Evolutionary conservation across 73 alveolate species (phyloP), one percentile per base, ranked within the genome.

Genomic region (Paramecium caudatum): DNA sequence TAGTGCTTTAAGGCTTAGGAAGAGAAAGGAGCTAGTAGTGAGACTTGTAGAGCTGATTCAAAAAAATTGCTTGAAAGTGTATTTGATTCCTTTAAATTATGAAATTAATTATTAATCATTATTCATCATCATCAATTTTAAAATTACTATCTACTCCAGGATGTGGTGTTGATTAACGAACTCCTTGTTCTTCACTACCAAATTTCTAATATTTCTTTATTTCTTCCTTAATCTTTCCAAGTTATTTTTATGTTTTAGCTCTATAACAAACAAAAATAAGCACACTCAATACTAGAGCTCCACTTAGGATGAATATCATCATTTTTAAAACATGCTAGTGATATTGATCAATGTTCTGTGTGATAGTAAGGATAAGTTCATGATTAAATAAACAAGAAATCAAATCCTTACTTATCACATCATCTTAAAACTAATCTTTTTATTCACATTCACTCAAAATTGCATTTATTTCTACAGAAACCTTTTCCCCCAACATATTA

Each of bases 51-150:
- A 23, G 45, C 80, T 4, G 80, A 55, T 23, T 55, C 80, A 12
- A 55, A 55, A 43, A 55, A 55, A 23, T 55, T 55, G 23, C 12
- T 55, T 7, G 80, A 55, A 43, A 55, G 19, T 10, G 12, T 55
- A 16, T 55, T 55, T 55, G 80, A 55, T 55, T 55, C 80, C 41
- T 55, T 55, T 55, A 55, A 55, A 55, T 27, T 55, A 55, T 55
- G 80, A 55, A 23, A 10, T 19, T 23, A 19, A 12, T 0, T n/a
- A n/a, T n/a, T n/a, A n/a, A n/a, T n/a, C 80, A 55, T 55, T 55
- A 55, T 55, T 55, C 80, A 55, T 27, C 23, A 4, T 55, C 80
- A 21, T 55, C 80, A 2, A 55, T 55, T 2, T 55, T 55, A 55
- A 55, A 55, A 19, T 55, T 55, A 10, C 30, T 55, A 19, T 55